Conservation (phyloP, 2,329 filamentous ascomycete species). For the Trichophyton benhamiae region DNA sequence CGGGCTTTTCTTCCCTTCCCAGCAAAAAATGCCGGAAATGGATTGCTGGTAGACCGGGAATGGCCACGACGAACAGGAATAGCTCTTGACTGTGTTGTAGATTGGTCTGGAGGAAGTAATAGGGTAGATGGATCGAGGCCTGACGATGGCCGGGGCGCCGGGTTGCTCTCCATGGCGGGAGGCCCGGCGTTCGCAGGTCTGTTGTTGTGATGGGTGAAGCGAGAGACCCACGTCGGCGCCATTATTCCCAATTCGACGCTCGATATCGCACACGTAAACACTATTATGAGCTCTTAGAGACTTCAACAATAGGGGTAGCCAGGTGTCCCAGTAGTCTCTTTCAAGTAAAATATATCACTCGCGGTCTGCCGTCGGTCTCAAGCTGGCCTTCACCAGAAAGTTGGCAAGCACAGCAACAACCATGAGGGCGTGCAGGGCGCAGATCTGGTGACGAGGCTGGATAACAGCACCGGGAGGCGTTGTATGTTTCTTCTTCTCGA, state of each 20-base stretch:
- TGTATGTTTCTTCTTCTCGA: background rate
- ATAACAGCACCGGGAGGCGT: background rate
- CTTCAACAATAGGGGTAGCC: too few relatives aligned
- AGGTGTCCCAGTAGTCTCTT: background rate
- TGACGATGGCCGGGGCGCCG: background rate
- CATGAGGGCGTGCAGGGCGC: background rate
- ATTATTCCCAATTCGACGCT: background rate
- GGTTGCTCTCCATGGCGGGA: background rate
- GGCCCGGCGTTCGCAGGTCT: background rate
- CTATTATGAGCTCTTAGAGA: background rate
- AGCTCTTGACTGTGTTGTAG: background rate
- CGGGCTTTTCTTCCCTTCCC: slow-evolving; percentile 45
- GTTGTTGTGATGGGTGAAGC: background rate
- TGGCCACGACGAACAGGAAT: slow-evolving; percentile 28
- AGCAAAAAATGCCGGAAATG: slow-evolving; percentile 60
- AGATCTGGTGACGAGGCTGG: background rate
- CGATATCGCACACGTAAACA: too few relatives aligned
- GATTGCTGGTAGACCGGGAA: slow-evolving; percentile 64
- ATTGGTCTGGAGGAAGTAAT: background rate
- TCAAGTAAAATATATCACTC: background rate
- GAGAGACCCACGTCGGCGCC: background rate
- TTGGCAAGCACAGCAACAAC: background rate
- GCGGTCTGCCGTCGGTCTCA: background rate
- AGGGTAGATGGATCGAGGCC: background rate
- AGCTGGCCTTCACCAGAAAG: background rate